A percentile compares a stretch with the other conserved stretches of the same genome.
phyloP scores from a whole-genome alignment of 306 rosid species.

The Fagus crenata region DNA sequence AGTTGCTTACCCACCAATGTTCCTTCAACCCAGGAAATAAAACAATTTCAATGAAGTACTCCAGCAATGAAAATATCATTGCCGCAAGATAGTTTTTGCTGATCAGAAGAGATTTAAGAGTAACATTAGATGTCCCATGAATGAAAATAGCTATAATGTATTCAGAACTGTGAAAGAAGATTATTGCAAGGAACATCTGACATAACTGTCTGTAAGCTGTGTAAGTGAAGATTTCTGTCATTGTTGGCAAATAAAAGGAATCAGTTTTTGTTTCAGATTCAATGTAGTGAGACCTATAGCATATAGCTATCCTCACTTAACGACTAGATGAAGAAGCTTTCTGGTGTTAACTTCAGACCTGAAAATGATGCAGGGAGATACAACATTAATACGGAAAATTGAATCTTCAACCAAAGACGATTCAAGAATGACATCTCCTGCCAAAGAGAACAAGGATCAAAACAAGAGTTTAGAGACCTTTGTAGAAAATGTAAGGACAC shows the following conservation, averaged over 20 bases:
- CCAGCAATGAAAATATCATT: constrained; percentile 65
- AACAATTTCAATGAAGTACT: constrained; percentile 55
- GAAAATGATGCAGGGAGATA: constrained; percentile 1
- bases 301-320: constrained; percentile 10
- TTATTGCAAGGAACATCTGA: too few species aligned
- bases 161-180: too few species aligned
- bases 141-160: constrained; percentile 49
- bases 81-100: constrained; percentile 65
- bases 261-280: not conserved
- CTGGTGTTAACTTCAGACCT: constrained; percentile 19
- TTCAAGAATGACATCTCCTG: constrained; percentile 24
- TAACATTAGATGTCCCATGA: constrained; percentile 68
- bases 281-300: too few species aligned
- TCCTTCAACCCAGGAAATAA: constrained; percentile 44
- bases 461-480: not conserved
- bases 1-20: too few species aligned
- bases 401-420: constrained; percentile 8
- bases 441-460: constrained; percentile 3
- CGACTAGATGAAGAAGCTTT: not conserved
- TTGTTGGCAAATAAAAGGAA: constrained; percentile 29
- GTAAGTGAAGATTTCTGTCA: constrained; percentile 57
- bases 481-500: too few species aligned
- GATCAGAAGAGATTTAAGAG: constrained; percentile 68
- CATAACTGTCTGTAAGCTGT: constrained; percentile 54
- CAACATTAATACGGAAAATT: constrained; percentile 7